These are phyloP conservation scores for Nosema muscidifuracis DNA, from an alignment of 371 early-diverging fungal genomes.

Conservation along the genomic window DNA sequence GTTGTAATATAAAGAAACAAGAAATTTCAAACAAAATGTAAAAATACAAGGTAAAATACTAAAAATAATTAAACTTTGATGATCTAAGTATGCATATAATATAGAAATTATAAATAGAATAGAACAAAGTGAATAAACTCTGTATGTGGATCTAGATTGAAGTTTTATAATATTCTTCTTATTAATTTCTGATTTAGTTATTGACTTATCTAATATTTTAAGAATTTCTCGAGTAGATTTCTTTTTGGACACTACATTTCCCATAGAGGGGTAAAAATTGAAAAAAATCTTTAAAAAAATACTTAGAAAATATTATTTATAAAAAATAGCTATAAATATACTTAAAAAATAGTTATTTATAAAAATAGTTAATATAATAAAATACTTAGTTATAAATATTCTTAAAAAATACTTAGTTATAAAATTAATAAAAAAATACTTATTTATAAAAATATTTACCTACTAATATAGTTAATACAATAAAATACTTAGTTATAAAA, in stretches of 20 bases:
- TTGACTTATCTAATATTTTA: conserved; percentile 40
- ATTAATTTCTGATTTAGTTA: conserved; percentile 22
- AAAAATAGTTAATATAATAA: too few species aligned
- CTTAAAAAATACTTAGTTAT: too few species aligned
- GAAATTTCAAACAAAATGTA: conserved; percentile 2
- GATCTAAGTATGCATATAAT: not conserved
- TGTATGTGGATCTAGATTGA: not conserved
- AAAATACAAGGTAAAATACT: not conserved
- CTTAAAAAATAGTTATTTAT: too few species aligned
- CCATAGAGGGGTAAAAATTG: conserved; percentile 32
- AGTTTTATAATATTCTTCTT: conserved; percentile 11
- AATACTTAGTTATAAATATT: too few species aligned
- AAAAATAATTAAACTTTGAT: conserved; percentile 10
- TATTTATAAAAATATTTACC: too few species aligned
- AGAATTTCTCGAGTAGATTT: conserved; percentile 37
- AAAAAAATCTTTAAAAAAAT: too few species aligned
- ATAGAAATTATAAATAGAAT: conserved; percentile 18
- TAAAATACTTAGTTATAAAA: too few species aligned
- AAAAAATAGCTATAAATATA: too few species aligned
- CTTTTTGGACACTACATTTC: conserved; percentile 48
- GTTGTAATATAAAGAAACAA: conserved; percentile 4
- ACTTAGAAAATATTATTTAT: too few species aligned
- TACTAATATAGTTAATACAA: too few species aligned
- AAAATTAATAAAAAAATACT: too few species aligned
- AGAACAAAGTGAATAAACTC: not conserved